Evolutionary conservation across 768 basidiomycete species (phyloP), one percentile per base, ranked within the genome.

Genomic region (Rhodosporidiobolus sp.): DNA sequence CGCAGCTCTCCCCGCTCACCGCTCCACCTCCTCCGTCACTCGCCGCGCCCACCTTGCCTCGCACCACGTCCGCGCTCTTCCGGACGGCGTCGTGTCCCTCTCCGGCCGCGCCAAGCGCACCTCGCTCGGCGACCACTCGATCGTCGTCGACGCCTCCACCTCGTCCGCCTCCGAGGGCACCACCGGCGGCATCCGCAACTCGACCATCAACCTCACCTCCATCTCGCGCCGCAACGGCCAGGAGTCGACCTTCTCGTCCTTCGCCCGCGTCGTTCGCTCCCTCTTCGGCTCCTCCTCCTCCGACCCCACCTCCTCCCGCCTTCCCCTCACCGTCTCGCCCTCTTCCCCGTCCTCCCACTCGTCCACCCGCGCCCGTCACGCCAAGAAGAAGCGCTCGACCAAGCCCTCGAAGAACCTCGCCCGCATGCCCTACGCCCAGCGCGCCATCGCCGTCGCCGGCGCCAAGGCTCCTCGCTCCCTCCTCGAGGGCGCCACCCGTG

Each of bases 161-260:
- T 43, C 38, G 48, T 49, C 48, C 46, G 22, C 62, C 10, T 1
- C 24, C 19, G 38, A 28, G 32, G 46, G 26, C 38, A 24, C 35
- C 28, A 24, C 11, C 10, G 73, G 69, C 45, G 73, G 73, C 20
- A 66, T 75, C 58, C n/a, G 50, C n/a, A 71, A 71, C 66, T 70
- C 69, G 57, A 75, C 73, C 57, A 53, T 75, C 73, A 75, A 75
- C 69, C 54, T 75, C n/a, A 75, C 73, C 46, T 63, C 67, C 58
- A 60, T 75, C 57, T 75, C 73, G 64, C 57, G 20, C 49, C 24
- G 35, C 63, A 9, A 19, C 28, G 28, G 52, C 34, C 60, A 54
- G n/a, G 49, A 52, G 26, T 38, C 58, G 38, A 65, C 69, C 45
- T 54, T 70, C 32, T 48, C 65, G 16, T n/a, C 61, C 45, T 67